These are phyloP conservation scores for Harringtonia aguacate DNA, from an alignment of 2,329 filamentous ascomycete genomes.

Conservation along the genomic window DNA sequence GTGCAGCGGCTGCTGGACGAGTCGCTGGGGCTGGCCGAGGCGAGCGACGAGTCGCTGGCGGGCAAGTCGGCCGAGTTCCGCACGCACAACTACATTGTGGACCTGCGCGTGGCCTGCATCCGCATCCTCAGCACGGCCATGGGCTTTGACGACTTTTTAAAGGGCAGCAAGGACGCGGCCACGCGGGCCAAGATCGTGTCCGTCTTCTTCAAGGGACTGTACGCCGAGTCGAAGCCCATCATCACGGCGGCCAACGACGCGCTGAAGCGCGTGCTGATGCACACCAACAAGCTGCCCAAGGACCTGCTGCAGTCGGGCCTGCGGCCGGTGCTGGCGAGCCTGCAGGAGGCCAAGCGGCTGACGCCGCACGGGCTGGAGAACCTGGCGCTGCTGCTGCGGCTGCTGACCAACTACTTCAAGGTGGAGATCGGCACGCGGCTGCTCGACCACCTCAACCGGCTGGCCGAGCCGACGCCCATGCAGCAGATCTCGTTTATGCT, in stretches of 20 bases:
- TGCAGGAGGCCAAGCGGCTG: conserved; percentile 86
- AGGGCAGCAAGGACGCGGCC: conserved; percentile 32
- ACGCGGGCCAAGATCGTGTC: conserved; percentile 68
- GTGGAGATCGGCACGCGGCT: conserved; percentile 90
- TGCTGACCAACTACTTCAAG: conserved; percentile 98
- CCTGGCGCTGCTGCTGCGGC: conserved; percentile 73
- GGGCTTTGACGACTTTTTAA: conserved; percentile 82
- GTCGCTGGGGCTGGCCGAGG: conserved; percentile 85
- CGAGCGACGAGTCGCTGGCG: conserved; percentile 83
- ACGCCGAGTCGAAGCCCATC: conserved; percentile 83
- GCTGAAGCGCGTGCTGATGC: conserved; percentile 74
- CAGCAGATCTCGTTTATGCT: conserved; percentile 92
- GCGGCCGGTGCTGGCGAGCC: conserved; percentile 87
- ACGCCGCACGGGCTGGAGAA: conserved; percentile 86
- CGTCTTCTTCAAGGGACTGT: conserved; percentile 96
- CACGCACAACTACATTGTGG: conserved; percentile 91
- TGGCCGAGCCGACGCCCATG: conserved; percentile 69
- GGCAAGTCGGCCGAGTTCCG: conserved; percentile 90
- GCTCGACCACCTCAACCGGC: conserved; percentile 86
- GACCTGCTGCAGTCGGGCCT: conserved; percentile 90
- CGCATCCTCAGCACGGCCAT: conserved; percentile 88
- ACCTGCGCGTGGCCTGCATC: conserved; percentile 84
- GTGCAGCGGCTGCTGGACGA: conserved; percentile 87
- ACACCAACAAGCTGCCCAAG: conserved; percentile 87
- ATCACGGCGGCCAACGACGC: conserved; percentile 91